A percentile compares a stretch with the other conserved stretches of the same genome.
Conservation (phyloP, 2,329 filamentous ascomycete species). For the Trichoderma hamatum region DNA sequence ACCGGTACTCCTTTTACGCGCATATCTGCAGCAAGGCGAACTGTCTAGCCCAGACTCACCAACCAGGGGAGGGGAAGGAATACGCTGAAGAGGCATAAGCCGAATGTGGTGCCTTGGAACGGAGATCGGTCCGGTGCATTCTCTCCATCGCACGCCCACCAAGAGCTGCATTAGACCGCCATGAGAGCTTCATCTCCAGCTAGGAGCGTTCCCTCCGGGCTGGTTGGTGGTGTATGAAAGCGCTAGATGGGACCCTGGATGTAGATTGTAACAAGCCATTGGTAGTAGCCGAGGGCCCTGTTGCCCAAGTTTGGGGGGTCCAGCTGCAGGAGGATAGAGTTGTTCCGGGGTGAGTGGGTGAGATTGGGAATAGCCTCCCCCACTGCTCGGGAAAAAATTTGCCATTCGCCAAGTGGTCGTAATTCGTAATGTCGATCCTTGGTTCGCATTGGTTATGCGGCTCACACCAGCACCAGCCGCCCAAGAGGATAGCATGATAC, state of each 20-base stretch:
- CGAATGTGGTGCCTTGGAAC: not conserved
- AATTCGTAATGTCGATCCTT: not conserved
- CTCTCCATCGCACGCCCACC: not conserved
- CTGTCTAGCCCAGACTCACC: not conserved
- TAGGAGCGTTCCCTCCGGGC: conserved; percentile 11
- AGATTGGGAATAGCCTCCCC: conserved; percentile 23
- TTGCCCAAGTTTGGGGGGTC: not conserved
- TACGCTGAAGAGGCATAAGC: not conserved
- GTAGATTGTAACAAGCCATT: not conserved
- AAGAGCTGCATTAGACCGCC: not conserved
- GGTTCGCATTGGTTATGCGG: not conserved
- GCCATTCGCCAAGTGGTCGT: not conserved
- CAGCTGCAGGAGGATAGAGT: not conserved
- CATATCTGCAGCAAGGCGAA: not conserved
- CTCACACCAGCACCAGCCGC: not conserved
- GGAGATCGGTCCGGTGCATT: not conserved
- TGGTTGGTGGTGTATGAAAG: not conserved
- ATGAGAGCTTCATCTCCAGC: not conserved
- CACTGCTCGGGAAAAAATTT: not conserved
- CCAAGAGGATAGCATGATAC: not conserved
- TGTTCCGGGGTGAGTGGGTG: not conserved
- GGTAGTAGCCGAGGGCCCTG: not conserved
- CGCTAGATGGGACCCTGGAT: not conserved
- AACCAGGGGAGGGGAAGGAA: not conserved
- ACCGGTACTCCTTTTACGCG: not conserved